Evolutionary conservation across 73 alveolate genomes (phyloP).

Genomic region (Paramecium octaurelia): DNA sequence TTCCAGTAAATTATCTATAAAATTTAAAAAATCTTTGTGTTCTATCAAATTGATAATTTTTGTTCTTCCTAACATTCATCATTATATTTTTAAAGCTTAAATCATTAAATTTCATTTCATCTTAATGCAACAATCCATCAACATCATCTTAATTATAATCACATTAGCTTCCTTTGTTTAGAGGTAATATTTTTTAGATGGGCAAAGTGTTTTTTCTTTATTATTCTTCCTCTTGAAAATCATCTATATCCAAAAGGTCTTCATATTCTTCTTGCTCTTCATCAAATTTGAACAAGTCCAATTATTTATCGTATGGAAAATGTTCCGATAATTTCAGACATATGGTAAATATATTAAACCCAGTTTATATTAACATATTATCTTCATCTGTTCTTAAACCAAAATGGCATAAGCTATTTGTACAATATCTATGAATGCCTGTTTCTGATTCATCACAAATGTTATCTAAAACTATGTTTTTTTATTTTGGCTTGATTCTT

Average conservation of each 20-base stretch:
- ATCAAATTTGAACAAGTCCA: not conserved
- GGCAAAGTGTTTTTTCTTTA: not conserved
- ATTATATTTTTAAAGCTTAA: not conserved
- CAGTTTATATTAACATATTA: not conserved
- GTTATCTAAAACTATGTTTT: not conserved
- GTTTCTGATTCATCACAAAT: conserved; percentile 18
- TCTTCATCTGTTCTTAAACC: conserved; percentile 25
- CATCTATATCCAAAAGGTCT: not conserved
- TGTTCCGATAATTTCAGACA: not conserved
- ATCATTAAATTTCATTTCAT: not conserved
- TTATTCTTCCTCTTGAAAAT: not conserved
- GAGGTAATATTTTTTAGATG: not conserved
- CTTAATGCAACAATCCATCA: not conserved
- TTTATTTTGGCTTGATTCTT: not conserved
- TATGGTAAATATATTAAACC: conserved; percentile 13
- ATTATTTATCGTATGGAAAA: not conserved
- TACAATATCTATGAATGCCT: not conserved
- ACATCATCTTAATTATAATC: not conserved
- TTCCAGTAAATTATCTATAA: conserved; percentile 27
- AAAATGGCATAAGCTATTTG: not conserved
- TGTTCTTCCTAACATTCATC: not conserved
- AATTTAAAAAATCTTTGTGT: not conserved
- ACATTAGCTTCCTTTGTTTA: not conserved
- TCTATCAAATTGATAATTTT: not conserved
- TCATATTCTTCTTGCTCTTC: not conserved